Conservation (phyloP, 2,329 filamentous ascomycete genomes). For the Paraphoma sp. region DNA sequence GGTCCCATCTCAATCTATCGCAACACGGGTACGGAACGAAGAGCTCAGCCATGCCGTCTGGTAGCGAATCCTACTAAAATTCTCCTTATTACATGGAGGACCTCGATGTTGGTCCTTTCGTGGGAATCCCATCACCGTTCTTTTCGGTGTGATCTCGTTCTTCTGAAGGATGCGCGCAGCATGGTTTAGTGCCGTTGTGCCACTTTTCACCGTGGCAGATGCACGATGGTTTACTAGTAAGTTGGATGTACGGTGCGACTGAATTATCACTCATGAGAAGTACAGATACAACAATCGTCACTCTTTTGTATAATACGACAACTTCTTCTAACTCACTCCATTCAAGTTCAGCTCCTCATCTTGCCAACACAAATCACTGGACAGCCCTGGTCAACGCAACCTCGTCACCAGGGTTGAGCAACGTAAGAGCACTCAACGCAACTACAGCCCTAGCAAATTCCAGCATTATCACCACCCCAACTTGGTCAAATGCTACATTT, state of each 20-base stretch:
- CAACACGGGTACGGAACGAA: not conserved
- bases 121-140: not conserved
- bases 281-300: not conserved
- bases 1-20: not conserved
- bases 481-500: not conserved
- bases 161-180: not conserved
- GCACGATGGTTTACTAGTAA: not conserved
- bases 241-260: not conserved
- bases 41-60: not conserved
- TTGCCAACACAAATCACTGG: not conserved
- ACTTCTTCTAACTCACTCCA: not conserved
- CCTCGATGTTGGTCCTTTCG: not conserved
- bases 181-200: not conserved
- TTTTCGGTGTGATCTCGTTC: not conserved
- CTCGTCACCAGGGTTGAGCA: not conserved
- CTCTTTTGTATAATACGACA: not conserved
- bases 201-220: not conserved
- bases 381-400: not conserved
- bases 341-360: not conserved
- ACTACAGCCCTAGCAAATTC: not conserved
- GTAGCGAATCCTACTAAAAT: not conserved
- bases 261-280: not conserved
- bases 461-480: not conserved
- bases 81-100: not conserved
- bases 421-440: not conserved